Evolutionary conservation across 2,329 filamentous ascomycete species (phyloP).

Genomic region (Xylaria polymorpha): DNA sequence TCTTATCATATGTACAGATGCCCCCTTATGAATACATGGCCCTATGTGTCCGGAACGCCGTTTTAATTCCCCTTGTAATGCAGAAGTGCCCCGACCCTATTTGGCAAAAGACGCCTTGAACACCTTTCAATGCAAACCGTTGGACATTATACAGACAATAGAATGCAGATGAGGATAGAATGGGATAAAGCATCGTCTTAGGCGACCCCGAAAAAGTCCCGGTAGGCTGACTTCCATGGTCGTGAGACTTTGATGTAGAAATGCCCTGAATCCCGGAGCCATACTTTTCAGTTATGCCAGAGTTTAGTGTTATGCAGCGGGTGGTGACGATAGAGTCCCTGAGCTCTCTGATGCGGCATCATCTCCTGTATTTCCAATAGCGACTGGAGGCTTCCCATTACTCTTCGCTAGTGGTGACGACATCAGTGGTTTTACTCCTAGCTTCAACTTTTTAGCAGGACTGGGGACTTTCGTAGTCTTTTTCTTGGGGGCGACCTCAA

Average conservation of each 20-base stretch:
- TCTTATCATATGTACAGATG: constrained; percentile 43
- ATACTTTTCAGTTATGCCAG: constrained; percentile 9
- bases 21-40: constrained; percentile 40
- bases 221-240: neutral
- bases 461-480: constrained; percentile 55
- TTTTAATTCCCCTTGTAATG: constrained; percentile 41
- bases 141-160: constrained; percentile 44
- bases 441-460: constrained; percentile 60
- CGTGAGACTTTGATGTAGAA: neutral
- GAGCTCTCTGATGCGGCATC: constrained; percentile 68
- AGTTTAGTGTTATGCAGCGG: constrained; percentile 46
- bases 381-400: constrained; percentile 55
- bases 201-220: neutral
- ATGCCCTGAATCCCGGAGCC: neutral
- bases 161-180: constrained; percentile 31
- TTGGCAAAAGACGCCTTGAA: constrained; percentile 39
- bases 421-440: constrained; percentile 59
- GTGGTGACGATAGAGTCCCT: constrained; percentile 66
- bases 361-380: constrained; percentile 45
- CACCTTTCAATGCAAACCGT: constrained; percentile 46
- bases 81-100: constrained; percentile 41
- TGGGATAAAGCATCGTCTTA: constrained; percentile 1
- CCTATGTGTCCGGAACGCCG: constrained; percentile 38
- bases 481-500: constrained; percentile 58
- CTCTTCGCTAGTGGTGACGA: constrained; percentile 63